Base-by-base conservation (phyloP, 495 filamentous ascomycete species). In the Annulohypoxylon stygium region DNA sequence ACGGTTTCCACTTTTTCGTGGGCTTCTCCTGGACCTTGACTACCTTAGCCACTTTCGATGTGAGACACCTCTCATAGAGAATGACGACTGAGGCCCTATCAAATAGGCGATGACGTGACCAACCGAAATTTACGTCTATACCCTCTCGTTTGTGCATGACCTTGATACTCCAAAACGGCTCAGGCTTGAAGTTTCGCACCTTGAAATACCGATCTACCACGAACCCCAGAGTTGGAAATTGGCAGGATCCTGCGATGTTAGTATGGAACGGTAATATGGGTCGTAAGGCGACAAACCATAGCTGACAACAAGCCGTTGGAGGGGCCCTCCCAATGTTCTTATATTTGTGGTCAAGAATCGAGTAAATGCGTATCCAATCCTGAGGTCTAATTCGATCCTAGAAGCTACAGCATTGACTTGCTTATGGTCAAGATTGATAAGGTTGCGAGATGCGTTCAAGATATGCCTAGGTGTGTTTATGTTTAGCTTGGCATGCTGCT, bases 221-320 rank as follows among this genome's bases (percentile, higher is more conserved):
- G 72, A 99, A 99, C 2, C 96, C 96, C 11, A 99, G 83, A 0
- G 97, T 98, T 11, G 96, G 96, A 76, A 99, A 99, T 81, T 99
- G 96, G 67, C 96, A 99, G 11, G 94, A 97, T 14, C 95, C 93
- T 96, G 60, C 11, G 4, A 53, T 57, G 64, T 80, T 37, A 76
- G 65, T 11, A 51, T 48, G 20, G 66, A 37, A 12, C n/a, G 5
- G 20, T 65, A 18, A 8, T 2, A 59, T 55, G 30, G 57, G n/a
- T 20, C 81, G 36, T 60, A n/a, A 36, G 33, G 33, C 45, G 9
- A 66, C 74, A 84, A 81, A 95, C 94, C 96, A 81, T 98, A 99
- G 79, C 94, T 97, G 30, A 99, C 87, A 14, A 93, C 70, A 60
- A 89, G 86, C 0, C 88, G 82, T 61, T 84, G 82, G 57, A 96